A percentile compares a stretch with the other conserved stretches of the same genome.
Evolutionary conservation across 2,329 filamentous ascomycete genomes (phyloP).

Genomic region (Ceratocystis destructans): DNA sequence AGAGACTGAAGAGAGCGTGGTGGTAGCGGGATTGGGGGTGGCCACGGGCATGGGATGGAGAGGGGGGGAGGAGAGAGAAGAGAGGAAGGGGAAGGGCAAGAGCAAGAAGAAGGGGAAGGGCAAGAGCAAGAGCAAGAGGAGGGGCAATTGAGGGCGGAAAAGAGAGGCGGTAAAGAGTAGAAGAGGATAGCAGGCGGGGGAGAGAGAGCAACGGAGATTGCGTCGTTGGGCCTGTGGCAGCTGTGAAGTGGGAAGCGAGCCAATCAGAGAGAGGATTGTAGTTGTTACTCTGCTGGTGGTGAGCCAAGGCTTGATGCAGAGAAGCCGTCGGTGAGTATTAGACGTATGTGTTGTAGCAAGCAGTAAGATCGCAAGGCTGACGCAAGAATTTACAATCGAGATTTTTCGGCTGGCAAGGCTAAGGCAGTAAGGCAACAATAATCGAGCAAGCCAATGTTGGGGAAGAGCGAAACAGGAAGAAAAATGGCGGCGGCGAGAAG

Average conservation of each 20-base stretch:
- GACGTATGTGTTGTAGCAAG: not conserved
- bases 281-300: no score
- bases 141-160: not conserved
- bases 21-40: conserved; percentile 50
- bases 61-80: conserved; percentile 15
- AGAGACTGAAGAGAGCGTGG: conserved; percentile 64
- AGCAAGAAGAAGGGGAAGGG: not conserved
- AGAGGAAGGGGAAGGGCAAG: not conserved
- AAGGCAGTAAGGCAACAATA: not conserved
- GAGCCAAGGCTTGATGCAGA: no score
- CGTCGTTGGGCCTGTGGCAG: not conserved
- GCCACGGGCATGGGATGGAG: conserved; percentile 80
- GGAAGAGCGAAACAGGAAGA: not conserved
- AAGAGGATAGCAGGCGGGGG: no score
- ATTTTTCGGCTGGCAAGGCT: not conserved
- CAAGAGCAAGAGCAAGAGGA: not conserved
- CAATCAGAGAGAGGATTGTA: not conserved
- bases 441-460: not conserved
- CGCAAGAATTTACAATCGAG: not conserved
- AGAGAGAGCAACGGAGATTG: no score
- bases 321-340: no score
- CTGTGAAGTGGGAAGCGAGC: not conserved
- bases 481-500: not conserved
- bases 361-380: not conserved
- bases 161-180: no score